Evolutionary conservation across 805 yeast species (phyloP), one percentile per base, ranked within the genome.

Genomic region (Saccharomycopsis sp.): DNA sequence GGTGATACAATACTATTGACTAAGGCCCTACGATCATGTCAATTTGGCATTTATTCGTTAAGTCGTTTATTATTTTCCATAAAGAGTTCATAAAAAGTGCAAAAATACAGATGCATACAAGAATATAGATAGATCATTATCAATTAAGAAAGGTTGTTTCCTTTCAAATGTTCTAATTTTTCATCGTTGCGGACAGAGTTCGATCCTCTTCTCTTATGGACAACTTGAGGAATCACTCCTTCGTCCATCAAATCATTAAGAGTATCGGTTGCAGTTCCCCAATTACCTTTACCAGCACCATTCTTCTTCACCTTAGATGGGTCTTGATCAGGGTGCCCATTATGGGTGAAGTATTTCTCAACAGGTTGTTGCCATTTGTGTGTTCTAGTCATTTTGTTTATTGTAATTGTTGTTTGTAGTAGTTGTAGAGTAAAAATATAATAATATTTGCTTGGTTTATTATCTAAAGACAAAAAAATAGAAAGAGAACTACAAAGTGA

Each of bases 181-280:
- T 69, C 70, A 60, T 79, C 83, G 54, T 76, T 74, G 47, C 64
- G 68, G 38, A 76, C 73, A 20, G 76, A 68, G 62, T 81, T 81
- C 15, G 83, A 78, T 3, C 84, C 83, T 58, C 84, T 68, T 70
- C 84, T 74, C 65, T 76, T 77, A 56, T 74, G 73, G 66, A 75
- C 72, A 17, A 78, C 72, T 2, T 77, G 75, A 2, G 77, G 75
- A 62, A 83, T 75, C 62, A 82, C 85, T 54, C 85, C 88, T 19
- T 78, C 73, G 56, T 80, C 82, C 60, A 81, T 78, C 62, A 87
- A 69, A 62, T 83, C 88, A 53, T 82, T 81, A 56, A 85, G 69
- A 66, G 89, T 96, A 65, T 88, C 96, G 34, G 91, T 93, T 7
- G 83, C 79, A 60, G 77, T 74, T 51, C 97, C 97, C 96, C 97